Base-by-base conservation (phyloP, 1,139 yeast species). In the Geotrichum histeridarum region DNA sequence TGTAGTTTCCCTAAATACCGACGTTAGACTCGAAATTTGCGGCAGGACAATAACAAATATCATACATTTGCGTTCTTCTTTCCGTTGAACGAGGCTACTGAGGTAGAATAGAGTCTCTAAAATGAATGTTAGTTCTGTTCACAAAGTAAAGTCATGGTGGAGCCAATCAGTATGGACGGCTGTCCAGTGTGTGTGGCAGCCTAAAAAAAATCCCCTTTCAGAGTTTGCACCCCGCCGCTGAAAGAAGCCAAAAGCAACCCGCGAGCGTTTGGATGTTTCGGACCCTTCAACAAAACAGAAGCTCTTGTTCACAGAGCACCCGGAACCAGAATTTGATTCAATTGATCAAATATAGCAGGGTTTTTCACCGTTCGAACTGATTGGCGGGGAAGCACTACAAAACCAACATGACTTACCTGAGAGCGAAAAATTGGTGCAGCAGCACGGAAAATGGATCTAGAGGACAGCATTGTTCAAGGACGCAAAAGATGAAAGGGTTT, bases 61-160 rank as follows among this genome's bases (percentile, higher is more conserved):
- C 64, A 11, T 54, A 63, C 66, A 56, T 81, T 77, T 54, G 80
- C 73, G 63, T 79, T 80, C 70, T 81, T 80, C 64, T 72, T 64
- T 63, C 84, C 85, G 59, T 75, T 73, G 74, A 73, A 81, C 62
- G 80, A 77, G 62, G 85, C 86, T 50, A 82, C 84, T 54, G 77
- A 71, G 57, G 77, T 70, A 45, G 77, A 70, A 62, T 73, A 73
- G 38, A 63, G 58, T 68, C 74, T 54, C 58, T 56, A 42, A 8
- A 39, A 9, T 4, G 2, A 7, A 14, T 14, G 43, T 39, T 31
- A 37, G 39, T 42, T 35, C 18, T 4, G 8, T 38, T 38, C 14
- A 8, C 9, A 14, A 5, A n/a, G 7, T 11, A 14, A 15, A 17
- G 43, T 17, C 14, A 12, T 42, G 15, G 8, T 27, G 33, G 33